These are phyloP conservation scores for Acanthamoeba divionensis DNA, from an alignment of 208 protist genomes.

Conservation along the genomic window DNA sequence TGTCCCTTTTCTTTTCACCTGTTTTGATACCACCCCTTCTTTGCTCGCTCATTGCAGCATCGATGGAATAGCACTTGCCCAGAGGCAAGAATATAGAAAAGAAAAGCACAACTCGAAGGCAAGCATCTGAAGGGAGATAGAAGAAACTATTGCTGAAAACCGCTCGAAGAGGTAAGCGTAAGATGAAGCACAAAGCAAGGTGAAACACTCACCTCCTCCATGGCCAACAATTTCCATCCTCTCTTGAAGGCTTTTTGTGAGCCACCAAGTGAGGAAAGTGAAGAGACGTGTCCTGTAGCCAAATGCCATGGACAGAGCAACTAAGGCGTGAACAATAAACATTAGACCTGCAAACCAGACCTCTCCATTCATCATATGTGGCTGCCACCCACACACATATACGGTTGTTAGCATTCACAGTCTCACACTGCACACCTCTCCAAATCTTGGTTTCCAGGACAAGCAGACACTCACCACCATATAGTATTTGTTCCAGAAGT, in stretches of 20 bases:
- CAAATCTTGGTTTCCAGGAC: too few species aligned
- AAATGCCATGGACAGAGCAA: background rate
- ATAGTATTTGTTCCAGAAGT: background rate
- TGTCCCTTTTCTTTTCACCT: background rate
- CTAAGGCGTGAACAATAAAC: background rate
- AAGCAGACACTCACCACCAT: too few species aligned
- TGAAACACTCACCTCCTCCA: background rate
- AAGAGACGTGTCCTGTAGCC: background rate
- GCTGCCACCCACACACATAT: too few species aligned
- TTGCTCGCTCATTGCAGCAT: background rate
- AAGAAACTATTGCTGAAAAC: too few species aligned
- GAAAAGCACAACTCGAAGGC: background rate
- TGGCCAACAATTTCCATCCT: constrained; percentile 32
- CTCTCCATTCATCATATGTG: background rate
- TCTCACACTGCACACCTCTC: too few species aligned
- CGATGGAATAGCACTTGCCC: background rate
- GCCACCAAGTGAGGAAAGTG: background rate
- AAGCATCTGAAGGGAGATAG: too few species aligned
- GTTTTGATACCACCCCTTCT: background rate
- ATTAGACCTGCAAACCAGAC: background rate
- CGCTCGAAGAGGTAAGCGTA: too few species aligned
- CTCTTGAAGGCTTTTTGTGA: constrained; percentile 1
- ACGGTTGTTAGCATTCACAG: too few species aligned
- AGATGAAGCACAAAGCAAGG: too few species aligned
- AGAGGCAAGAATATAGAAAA: constrained; percentile 41